Evolutionary conservation across 2,329 filamentous ascomycete species (phyloP).

Genomic region (Cladosporium velox): DNA sequence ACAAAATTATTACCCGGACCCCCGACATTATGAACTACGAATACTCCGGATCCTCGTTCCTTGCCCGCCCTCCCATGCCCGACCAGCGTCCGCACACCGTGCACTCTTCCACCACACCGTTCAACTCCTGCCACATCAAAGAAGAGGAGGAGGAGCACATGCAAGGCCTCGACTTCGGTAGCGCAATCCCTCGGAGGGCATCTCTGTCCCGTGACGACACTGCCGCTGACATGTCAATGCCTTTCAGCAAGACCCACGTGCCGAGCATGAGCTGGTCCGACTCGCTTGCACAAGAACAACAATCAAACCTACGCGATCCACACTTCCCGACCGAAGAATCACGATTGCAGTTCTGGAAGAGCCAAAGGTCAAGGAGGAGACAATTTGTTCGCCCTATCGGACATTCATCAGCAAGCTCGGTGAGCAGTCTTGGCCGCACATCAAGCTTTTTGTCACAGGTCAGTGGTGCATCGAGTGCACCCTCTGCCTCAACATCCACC

Average conservation of each 20-base stretch:
- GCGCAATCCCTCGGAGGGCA: background rate
- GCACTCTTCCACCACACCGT: conserved; percentile 25
- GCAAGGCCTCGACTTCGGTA: conserved; percentile 16
- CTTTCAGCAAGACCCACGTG: conserved; percentile 1
- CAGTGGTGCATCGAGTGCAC: background rate
- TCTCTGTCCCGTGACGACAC: conserved; percentile 35
- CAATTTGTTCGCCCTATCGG: conserved; percentile 15
- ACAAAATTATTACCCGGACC: background rate
- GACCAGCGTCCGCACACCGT: conserved; percentile 30
- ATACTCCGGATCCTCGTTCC: conserved; percentile 21
- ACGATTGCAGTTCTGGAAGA: conserved; percentile 17
- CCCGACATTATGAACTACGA: conserved; percentile 15
- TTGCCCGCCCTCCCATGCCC: conserved; percentile 21
- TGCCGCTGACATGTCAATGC: conserved; percentile 29
- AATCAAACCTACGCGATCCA: conserved; percentile 1
- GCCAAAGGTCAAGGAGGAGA: conserved; percentile 17
- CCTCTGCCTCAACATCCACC: background rate
- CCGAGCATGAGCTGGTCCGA: conserved; percentile 16
- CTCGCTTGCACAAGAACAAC: background rate
- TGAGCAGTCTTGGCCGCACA: conserved; percentile 5
- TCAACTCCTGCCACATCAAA: conserved; percentile 2
- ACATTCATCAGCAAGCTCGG: conserved; percentile 5
- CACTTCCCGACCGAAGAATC: conserved; percentile 21
- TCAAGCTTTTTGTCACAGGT: conserved; percentile 12
- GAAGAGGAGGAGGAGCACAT: conserved; percentile 14